Conservation (phyloP, 148 eudicot genomes). For the Persicaria tinctoria region DNA sequence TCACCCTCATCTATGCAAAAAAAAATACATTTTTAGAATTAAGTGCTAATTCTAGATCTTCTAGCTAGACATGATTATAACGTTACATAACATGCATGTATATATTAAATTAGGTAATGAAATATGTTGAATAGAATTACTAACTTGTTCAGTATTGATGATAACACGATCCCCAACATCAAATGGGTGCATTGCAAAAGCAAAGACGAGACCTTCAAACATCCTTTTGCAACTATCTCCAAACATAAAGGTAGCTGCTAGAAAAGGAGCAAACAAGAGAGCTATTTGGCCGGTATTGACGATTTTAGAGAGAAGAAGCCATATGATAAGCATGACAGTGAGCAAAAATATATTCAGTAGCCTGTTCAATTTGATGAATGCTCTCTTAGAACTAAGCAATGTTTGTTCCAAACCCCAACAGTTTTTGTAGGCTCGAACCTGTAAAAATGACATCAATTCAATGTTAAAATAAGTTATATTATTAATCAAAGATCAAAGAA, state of each 20-base stretch:
- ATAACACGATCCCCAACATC: slow-evolving; percentile 44
- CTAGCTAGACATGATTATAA: not conserved
- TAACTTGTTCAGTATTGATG: slow-evolving; percentile 21
- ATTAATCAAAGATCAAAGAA: not conserved
- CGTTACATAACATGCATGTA: not conserved
- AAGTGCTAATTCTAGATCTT: not conserved
- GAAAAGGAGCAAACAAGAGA: slow-evolving; percentile 32
- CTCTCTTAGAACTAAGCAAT: not conserved
- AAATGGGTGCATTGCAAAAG: slow-evolving; percentile 42
- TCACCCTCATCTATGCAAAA: slow-evolving; percentile 11
- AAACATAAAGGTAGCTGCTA: slow-evolving; percentile 35
- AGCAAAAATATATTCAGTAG: slow-evolving; percentile 29
- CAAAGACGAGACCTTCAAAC: slow-evolving; percentile 43
- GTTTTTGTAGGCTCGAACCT: slow-evolving; percentile 9
- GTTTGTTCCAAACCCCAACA: slow-evolving; percentile 7
- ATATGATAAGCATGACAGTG: slow-evolving; percentile 23
- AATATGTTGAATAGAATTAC: not conserved
- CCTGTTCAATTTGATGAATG: slow-evolving; percentile 21
- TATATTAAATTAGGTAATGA: not conserved
- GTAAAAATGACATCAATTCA: not conserved
- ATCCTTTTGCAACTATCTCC: slow-evolving; percentile 42
- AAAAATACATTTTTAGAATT: not conserved
- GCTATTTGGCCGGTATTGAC: slow-evolving; percentile 29
- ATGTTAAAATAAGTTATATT: not conserved
- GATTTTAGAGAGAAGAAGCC: slow-evolving; percentile 34